Percentiles rank a stretch among this genome's conserved stretches.
These are phyloP conservation scores for Eucalyptus brandiana DNA, from an alignment of 345 rosid species.

Conservation along the genomic window DNA sequence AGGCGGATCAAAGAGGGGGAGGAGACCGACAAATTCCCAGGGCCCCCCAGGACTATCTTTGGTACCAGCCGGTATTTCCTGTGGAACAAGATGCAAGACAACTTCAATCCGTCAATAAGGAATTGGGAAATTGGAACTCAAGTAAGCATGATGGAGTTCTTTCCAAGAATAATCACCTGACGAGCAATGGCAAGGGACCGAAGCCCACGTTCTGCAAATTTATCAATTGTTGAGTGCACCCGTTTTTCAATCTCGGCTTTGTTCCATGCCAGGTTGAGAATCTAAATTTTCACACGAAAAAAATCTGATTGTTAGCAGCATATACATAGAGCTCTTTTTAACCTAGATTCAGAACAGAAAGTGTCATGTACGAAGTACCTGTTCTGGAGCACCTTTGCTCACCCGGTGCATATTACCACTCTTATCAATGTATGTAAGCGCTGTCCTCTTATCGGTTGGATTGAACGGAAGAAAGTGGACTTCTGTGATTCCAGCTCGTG, in stretches of 20 bases:
- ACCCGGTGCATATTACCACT: slow-evolving; percentile 68
- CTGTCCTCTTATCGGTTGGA: slow-evolving; percentile 94
- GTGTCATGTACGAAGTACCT: slow-evolving; percentile 18
- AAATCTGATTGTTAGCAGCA: background rate
- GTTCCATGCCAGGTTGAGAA: slow-evolving; percentile 41
- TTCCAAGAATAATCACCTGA: slow-evolving; percentile 25
- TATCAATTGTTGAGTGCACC: slow-evolving; percentile 48
- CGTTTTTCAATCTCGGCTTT: slow-evolving; percentile 22
- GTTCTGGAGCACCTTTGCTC: slow-evolving; percentile 98
- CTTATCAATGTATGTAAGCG: slow-evolving; percentile 62
- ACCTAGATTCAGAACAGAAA: background rate
- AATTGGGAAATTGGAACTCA: background rate
- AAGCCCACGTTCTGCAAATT: slow-evolving; percentile 77
- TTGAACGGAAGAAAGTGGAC: slow-evolving; percentile 95
- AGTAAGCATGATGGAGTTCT: background rate
- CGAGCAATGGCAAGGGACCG: slow-evolving; percentile 83
- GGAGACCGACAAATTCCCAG: slow-evolving; percentile 87
- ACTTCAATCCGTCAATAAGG: background rate
- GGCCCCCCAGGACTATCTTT: slow-evolving; percentile 73
- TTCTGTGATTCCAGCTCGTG: slow-evolving; percentile 76
- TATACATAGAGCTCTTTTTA: background rate
- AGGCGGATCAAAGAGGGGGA: slow-evolving; percentile 75
- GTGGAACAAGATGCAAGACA: background rate
- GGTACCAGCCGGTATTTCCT: slow-evolving; percentile 54
- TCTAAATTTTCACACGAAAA: slow-evolving; percentile 6